Conservation (phyloP, 306 rosid genomes). For the Fagus sylvatica region DNA sequence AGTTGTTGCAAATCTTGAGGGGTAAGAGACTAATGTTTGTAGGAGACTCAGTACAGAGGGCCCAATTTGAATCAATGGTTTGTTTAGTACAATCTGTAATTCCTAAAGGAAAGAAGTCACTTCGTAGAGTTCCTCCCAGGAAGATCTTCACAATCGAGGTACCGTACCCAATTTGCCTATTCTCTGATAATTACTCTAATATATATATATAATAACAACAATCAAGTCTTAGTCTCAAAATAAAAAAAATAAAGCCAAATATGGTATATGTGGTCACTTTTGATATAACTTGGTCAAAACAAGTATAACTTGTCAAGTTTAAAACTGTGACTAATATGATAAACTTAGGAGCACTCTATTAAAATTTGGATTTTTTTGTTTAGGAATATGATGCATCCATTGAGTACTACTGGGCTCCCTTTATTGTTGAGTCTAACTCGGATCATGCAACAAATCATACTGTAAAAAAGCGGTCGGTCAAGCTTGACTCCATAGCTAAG, state of each 20-base stretch:
- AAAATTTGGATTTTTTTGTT: not conserved
- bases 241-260: too few relatives aligned
- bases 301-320: not conserved
- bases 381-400: constrained; percentile 82
- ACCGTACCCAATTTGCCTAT: not conserved
- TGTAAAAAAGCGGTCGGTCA: constrained; percentile 65
- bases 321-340: not conserved
- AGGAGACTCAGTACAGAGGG: constrained; percentile 88
- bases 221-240: too few relatives aligned
- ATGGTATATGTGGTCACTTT: too few relatives aligned
- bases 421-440: constrained; percentile 84
- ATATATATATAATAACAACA: too few relatives aligned
- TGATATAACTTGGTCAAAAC: too few relatives aligned
- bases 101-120: constrained; percentile 74
- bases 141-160: constrained; percentile 80
- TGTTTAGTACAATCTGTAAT: constrained; percentile 77
- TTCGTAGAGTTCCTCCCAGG: constrained; percentile 74
- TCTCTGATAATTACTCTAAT: too few relatives aligned
- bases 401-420: constrained; percentile 94
- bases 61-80: constrained; percentile 88
- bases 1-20: constrained; percentile 69
- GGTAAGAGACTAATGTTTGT: constrained; percentile 80
- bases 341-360: not conserved
- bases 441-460: constrained; percentile 92
- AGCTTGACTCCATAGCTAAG: constrained; percentile 65